Base-by-base conservation (phyloP, 2,329 filamentous ascomycete genomes). In the Didymella arachidicola region DNA sequence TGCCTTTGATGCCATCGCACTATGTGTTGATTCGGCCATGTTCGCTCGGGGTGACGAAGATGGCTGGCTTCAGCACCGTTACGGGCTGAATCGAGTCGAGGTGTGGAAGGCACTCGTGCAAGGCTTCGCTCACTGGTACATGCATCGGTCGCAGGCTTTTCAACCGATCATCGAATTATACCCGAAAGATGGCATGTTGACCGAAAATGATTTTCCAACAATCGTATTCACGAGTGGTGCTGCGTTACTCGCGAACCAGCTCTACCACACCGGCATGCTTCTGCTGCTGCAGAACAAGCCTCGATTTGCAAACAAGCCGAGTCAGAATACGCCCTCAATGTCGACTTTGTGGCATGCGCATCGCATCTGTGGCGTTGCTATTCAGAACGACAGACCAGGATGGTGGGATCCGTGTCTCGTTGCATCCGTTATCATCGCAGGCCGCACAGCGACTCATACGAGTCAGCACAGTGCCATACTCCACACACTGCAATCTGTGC, bases 191-290 rank as follows among this genome's bases (percentile, higher is more conserved):
- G 32, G 32, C 32, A 2, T 34, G 7, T 6, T 34, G 32, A n/a
- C 32, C 32, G 32, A 34, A 14, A 34, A 34, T 14, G 32, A 34
- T n/a, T 34, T 16, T 7, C 32, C 32, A 11, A 77, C 79, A 0
- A 68, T 85, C 18, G 68, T 84, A 0, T 83, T 82, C 62, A 79
- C 79, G 4, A 80, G 79, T 45, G 78, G 78, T 0, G 76, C 79
- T 0, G 80, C 77, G 0, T 68, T 77, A 4, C 76, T 81, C 2
- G 78, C 78, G 2, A 86, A 85, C 59, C 83, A 86, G 63, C 73
- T 86, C 2, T 86, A 85, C 64, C 84, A 86, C 62, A 83, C 83
- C 0, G 82, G 83, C 2, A 83, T 83, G 75, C 68, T 85, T 7
- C 67, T 85, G 0, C 71, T 86, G 54, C 77, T 86, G 18, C 81